Evolutionary conservation across 2,329 filamentous ascomycete genomes (phyloP).

Genomic region (Fusarium fracticaudum): DNA sequence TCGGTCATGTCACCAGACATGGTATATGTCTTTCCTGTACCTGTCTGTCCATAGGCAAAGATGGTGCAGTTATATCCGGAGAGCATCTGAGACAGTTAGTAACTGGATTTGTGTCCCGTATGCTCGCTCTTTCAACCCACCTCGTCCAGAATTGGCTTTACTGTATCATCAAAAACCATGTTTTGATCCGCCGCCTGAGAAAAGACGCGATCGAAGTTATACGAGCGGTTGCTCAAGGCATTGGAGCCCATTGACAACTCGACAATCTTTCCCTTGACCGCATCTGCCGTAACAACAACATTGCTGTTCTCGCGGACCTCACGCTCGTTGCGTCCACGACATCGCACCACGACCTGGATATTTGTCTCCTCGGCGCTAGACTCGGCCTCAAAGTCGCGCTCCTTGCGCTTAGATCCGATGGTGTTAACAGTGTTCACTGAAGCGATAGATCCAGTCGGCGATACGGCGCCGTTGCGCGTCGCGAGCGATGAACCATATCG

Average conservation of each 20-base stretch:
- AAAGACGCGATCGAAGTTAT: constrained; percentile 97
- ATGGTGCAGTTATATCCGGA: constrained; percentile 97
- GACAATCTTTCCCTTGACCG: constrained; percentile 84
- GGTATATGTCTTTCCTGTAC: constrained; percentile 98
- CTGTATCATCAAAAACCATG: constrained; percentile 95
- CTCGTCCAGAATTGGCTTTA: constrained; percentile 91
- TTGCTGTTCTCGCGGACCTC: constrained; percentile 95
- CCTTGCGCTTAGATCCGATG: constrained; percentile 81
- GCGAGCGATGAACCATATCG: constrained; percentile 39
- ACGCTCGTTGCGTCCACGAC: constrained; percentile 89
- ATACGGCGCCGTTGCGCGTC: constrained; percentile 59
- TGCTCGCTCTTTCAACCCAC: constrained; percentile 57
- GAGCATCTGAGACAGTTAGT: constrained; percentile 73
- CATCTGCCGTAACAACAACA: constrained; percentile 88
- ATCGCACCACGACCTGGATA: constrained; percentile 96
- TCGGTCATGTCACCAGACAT: constrained; percentile 99
- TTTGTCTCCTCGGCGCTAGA: constrained; percentile 81
- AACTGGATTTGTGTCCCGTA: background rate
- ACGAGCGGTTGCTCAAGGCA: constrained; percentile 93
- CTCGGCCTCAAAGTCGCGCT: constrained; percentile 81
- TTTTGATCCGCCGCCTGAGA: constrained; percentile 92
- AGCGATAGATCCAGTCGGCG: constrained; percentile 74
- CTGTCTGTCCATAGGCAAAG: constrained; percentile 97
- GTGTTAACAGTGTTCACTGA: constrained; percentile 69
- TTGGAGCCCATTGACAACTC: constrained; percentile 93